Base-by-base conservation (phyloP, 345 rosid species). In the Murraya koenigii region DNA sequence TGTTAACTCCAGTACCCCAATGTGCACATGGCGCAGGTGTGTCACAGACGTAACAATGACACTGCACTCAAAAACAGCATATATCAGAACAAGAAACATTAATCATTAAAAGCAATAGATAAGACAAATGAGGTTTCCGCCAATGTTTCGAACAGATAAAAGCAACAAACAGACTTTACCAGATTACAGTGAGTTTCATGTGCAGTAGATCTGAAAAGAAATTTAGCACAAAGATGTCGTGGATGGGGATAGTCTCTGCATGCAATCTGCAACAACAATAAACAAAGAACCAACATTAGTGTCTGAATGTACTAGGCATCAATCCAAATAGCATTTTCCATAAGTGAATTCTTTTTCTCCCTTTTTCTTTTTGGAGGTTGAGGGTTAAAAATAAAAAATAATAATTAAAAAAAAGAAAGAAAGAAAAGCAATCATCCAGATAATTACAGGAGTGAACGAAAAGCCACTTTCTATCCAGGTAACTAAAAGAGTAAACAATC, bases 231-330 rank as follows among this genome's bases (percentile, higher is more conserved):
- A 6, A 84, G 87, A 82, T 95, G 95, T 2, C 98, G 86, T 61
- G 97, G 84, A 81, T 95, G 97, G 77, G 97, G 97, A 44, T 83
- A 95, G 81, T 95, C 98, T 83, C 98, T 84, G 83, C 97, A 95
- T 8, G 97, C 97, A 85, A 95, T 77, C 97, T 95, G 87, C 85
- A 86, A 71, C 13, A 65, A 60, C 73, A 78, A 66, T 28, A 74
- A 61, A 63, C 41, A 36, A 10, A 63, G 10, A 77, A 36, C 36
- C 39, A 44, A 23, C 35, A 68, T 35, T 54, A 47, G 75, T 33
- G 36, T 79, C 71, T 67, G 36, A 72, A 9, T 44, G 49, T 11
- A 44, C 49, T 44, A 44, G 3, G 49, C 0, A 13, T 44, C 49
- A 44, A 44, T 13, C 0, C 49, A 3, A 44, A 44, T 44, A 44